A percentile compares a stretch with the other conserved stretches of the same genome.
phyloP scores from a whole-genome alignment of 179 eudicot genomes.

The Gypsophila paniculata region DNA sequence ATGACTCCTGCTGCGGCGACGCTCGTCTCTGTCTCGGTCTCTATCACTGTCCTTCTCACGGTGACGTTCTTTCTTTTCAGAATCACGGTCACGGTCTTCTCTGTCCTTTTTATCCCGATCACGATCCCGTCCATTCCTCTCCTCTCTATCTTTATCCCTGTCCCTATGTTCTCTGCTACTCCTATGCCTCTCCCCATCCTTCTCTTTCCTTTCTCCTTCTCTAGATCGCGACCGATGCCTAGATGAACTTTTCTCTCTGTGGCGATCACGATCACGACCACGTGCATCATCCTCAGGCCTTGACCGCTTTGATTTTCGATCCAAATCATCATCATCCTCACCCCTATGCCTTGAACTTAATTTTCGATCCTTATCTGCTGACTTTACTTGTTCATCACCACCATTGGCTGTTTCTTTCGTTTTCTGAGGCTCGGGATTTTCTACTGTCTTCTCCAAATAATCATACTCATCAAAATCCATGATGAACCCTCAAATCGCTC shows the following conservation, averaged over 20 bases:
- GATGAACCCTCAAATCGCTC: slow-evolving; percentile 16
- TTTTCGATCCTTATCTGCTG: slow-evolving; percentile 39
- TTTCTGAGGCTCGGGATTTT: slow-evolving; percentile 43
- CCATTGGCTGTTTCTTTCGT: slow-evolving; percentile 45
- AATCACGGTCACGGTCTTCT: slow-evolving; percentile 35
- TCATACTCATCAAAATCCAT: slow-evolving; percentile 86
- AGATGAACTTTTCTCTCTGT: slow-evolving; percentile 46
- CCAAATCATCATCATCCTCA: slow-evolving; percentile 38
- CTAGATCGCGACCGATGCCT: slow-evolving; percentile 45
- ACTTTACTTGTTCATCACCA: slow-evolving; percentile 34
- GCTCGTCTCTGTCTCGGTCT: slow-evolving; percentile 40
- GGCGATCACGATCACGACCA: slow-evolving; percentile 30
- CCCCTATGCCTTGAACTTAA: slow-evolving; percentile 51
- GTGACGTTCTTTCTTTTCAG: slow-evolving; percentile 30
- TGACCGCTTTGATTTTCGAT: slow-evolving; percentile 42
- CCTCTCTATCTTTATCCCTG: slow-evolving; percentile 40
- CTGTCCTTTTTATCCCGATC: slow-evolving; percentile 32
- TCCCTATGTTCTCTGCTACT: slow-evolving; percentile 47
- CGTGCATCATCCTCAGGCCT: slow-evolving; percentile 50
- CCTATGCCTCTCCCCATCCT: slow-evolving; percentile 39
- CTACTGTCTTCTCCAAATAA: slow-evolving; percentile 64
- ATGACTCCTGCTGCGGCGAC: slow-evolving; percentile 40
- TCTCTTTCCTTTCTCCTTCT: slow-evolving; percentile 54
- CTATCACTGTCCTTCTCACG: slow-evolving; percentile 35
- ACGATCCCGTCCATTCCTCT: slow-evolving; percentile 42